These are phyloP conservation scores for Pisolithus tinctorius DNA, from an alignment of 768 basidiomycete species.

Conservation along the genomic window DNA sequence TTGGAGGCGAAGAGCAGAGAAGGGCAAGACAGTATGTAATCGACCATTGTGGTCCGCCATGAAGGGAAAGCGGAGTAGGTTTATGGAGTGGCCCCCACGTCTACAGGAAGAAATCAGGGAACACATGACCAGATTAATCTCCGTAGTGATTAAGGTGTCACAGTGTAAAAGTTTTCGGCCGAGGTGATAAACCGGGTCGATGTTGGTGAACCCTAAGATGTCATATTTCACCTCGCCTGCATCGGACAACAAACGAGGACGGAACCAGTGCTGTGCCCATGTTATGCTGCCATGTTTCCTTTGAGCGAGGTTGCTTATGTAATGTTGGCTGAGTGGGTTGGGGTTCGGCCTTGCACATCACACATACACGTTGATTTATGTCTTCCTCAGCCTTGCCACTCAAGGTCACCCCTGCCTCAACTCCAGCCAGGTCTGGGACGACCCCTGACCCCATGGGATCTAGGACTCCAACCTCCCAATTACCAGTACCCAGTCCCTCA, in stretches of 20 bases:
- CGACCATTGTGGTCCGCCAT: conserved; percentile 48
- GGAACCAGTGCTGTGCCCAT: too few relatives aligned
- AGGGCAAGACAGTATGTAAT: conserved; percentile 69
- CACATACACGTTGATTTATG: conserved; percentile 8
- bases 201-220: too few relatives aligned
- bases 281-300: too few relatives aligned
- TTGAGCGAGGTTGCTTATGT: too few relatives aligned
- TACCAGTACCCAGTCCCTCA: conserved; percentile 29
- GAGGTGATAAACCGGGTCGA: too few relatives aligned
- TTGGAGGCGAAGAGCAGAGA: conserved; percentile 83
- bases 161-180: too few relatives aligned
- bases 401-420: conserved; percentile 51
- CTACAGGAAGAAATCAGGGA: too few relatives aligned
- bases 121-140: too few relatives aligned
- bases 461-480: conserved; percentile 45
- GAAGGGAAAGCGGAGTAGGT: background rate
- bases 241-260: too few relatives aligned
- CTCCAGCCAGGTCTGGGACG: conserved; percentile 38
- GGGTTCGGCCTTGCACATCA: background rate
- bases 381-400: conserved; percentile 59
- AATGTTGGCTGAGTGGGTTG: too few relatives aligned
- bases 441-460: conserved; percentile 17
- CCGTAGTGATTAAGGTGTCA: too few relatives aligned
- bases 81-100: background rate
- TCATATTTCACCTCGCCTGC: too few relatives aligned